phyloP scores from a whole-genome alignment of 2,329 filamentous ascomycete species.

The Claviceps sorghi region DNA sequence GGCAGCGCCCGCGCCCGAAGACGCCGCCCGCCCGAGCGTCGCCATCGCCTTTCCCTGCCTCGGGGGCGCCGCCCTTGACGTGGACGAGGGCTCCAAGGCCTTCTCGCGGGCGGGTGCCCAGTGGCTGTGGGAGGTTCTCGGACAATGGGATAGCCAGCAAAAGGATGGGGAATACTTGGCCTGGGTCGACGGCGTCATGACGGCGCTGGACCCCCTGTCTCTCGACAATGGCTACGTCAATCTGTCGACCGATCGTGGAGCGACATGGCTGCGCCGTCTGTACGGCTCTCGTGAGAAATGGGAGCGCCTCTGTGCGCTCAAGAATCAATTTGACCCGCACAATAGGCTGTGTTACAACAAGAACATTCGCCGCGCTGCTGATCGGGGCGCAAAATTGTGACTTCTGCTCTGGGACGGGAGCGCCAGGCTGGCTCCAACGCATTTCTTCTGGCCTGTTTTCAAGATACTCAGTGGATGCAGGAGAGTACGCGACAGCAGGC shows the following conservation, averaged over 20 bases:
- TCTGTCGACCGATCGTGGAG: neutral
- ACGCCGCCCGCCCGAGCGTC: neutral
- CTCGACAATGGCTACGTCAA: neutral
- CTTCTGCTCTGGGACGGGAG: no score
- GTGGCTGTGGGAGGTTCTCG: neutral
- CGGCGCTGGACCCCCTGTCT: neutral
- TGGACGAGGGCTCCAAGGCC: neutral
- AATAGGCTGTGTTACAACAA: neutral
- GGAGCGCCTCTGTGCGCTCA: slow-evolving; percentile 1
- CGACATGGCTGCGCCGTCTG: slow-evolving; percentile 1
- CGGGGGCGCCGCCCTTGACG: neutral
- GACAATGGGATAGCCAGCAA: neutral
- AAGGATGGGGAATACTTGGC: neutral
- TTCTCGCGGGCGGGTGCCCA: neutral
- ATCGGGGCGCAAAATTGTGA: neutral
- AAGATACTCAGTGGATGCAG: no score
- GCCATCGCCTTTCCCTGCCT: neutral
- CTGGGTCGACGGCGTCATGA: neutral
- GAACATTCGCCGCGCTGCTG: neutral
- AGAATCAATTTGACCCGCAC: neutral
- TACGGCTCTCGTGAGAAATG: slow-evolving; percentile 1
- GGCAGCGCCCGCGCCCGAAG: neutral
- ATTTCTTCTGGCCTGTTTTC: no score
- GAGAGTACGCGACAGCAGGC: no score
- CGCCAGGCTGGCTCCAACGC: no score